phyloP scores from a whole-genome alignment of 352 stramenopile species.

The Pythium periplocum region DNA sequence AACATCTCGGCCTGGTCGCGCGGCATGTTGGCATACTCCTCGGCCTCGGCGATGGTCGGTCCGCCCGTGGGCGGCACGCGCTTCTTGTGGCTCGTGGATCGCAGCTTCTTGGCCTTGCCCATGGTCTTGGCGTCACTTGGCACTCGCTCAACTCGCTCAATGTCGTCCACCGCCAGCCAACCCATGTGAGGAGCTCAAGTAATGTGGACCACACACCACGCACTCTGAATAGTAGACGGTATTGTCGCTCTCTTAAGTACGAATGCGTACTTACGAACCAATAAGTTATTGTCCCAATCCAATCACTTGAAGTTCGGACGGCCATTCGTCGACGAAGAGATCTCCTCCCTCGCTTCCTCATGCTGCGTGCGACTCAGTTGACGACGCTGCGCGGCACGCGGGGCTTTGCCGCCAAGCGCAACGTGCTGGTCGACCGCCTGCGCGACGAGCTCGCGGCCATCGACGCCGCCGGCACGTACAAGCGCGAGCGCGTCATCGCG shows the following conservation, averaged over 20 bases:
- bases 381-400: constrained; percentile 4
- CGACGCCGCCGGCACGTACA: constrained; percentile 75
- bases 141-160: background rate
- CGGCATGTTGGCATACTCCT: constrained; percentile 39
- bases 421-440: constrained; percentile 72
- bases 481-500: constrained; percentile 88
- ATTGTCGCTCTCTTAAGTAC: no score
- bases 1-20: constrained; percentile 66
- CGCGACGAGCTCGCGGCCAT: constrained; percentile 67
- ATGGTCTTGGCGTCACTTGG: constrained; percentile 25
- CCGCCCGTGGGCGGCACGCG: constrained; percentile 52
- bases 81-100: constrained; percentile 84
- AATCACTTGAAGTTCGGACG: no score
- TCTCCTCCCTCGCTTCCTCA: no score
- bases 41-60: constrained; percentile 49
- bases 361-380: no score
- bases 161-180: constrained; percentile 18
- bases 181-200: constrained; percentile 6
- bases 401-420: constrained; percentile 37
- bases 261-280: no score
- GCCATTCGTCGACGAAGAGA: no score
- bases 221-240: no score
- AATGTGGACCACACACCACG: no score
- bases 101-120: constrained; percentile 86
- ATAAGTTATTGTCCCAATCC: no score